A percentile compares a stretch with the other conserved stretches of the same genome.
phyloP scores from a whole-genome alignment of 2,329 filamentous ascomycete genomes.

The Hymenoscyphus albidus region DNA sequence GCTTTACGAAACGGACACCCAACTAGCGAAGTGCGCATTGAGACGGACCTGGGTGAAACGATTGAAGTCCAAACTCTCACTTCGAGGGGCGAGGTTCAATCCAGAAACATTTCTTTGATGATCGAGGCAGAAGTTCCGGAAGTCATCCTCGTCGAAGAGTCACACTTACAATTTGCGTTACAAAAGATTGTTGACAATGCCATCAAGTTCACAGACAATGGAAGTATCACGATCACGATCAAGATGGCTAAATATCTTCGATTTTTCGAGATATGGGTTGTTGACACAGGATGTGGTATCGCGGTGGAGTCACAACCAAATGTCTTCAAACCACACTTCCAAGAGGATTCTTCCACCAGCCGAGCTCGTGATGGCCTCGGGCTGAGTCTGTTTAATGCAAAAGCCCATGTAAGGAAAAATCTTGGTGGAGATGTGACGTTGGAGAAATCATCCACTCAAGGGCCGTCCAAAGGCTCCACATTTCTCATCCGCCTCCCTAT shows the following conservation, averaged over 20 bases:
- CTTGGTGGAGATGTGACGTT: constrained; percentile 64
- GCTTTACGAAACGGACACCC: constrained; percentile 28
- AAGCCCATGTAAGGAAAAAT: constrained; percentile 61
- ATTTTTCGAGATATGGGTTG: constrained; percentile 57
- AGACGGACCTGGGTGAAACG: constrained; percentile 29
- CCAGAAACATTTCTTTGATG: constrained; percentile 39
- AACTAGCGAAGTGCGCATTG: constrained; percentile 25
- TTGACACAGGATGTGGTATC: constrained; percentile 66
- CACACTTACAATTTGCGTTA: constrained; percentile 44
- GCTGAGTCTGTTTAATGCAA: constrained; percentile 67
- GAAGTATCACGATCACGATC: constrained; percentile 57
- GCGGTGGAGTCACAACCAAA: constrained; percentile 61
- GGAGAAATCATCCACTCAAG: constrained; percentile 57
- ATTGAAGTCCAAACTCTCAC: constrained; percentile 29
- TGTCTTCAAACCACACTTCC: constrained; percentile 66
- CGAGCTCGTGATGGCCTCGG: constrained; percentile 65
- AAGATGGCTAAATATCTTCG: constrained; percentile 47
- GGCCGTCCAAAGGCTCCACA: constrained; percentile 58
- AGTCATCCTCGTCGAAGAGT: constrained; percentile 46
- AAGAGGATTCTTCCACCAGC: constrained; percentile 65
- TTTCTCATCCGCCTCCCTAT: constrained; percentile 64
- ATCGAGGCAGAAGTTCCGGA: constrained; percentile 44
- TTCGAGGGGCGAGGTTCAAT: constrained; percentile 29
- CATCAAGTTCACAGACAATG: constrained; percentile 66
- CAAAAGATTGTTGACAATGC: constrained; percentile 55